A percentile compares a stretch with the other conserved stretches of the same genome.
These are phyloP conservation scores for Fusarium sp. DNA, from an alignment of 2,329 filamentous ascomycete genomes.

Conservation along the genomic window DNA sequence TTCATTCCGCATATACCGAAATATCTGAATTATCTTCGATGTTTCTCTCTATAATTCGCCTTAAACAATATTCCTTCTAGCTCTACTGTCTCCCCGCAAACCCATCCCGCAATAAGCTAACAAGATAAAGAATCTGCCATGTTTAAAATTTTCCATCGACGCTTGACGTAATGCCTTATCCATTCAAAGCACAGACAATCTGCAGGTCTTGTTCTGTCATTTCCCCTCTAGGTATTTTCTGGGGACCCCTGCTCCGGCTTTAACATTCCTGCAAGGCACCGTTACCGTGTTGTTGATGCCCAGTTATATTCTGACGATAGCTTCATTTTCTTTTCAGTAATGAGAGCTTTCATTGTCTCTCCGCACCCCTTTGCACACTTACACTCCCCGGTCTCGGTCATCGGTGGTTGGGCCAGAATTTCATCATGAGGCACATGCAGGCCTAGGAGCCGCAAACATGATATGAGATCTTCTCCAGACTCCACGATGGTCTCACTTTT, in stretches of 20 bases:
- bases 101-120: neutral
- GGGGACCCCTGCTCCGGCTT: conserved; percentile 1
- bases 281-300: neutral
- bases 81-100: neutral
- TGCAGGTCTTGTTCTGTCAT: conserved; percentile 20
- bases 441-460: neutral
- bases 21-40: neutral
- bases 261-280: conserved; percentile 17
- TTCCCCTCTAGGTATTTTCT: conserved; percentile 14
- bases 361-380: neutral
- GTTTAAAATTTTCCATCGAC: neutral
- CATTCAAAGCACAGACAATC: neutral
- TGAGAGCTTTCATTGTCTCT: neutral
- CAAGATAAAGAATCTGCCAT: neutral
- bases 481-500: neutral
- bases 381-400: neutral
- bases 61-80: neutral
- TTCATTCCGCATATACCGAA: neutral
- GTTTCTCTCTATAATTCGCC: neutral
- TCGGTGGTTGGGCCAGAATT: neutral
- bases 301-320: conserved; percentile 5
- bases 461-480: neutral
- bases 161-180: conserved; percentile 24
- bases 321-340: neutral
- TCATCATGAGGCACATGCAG: neutral